Evolutionary conservation across 2,329 filamentous ascomycete genomes (phyloP).

Genomic region (Fusarium duplospermum): DNA sequence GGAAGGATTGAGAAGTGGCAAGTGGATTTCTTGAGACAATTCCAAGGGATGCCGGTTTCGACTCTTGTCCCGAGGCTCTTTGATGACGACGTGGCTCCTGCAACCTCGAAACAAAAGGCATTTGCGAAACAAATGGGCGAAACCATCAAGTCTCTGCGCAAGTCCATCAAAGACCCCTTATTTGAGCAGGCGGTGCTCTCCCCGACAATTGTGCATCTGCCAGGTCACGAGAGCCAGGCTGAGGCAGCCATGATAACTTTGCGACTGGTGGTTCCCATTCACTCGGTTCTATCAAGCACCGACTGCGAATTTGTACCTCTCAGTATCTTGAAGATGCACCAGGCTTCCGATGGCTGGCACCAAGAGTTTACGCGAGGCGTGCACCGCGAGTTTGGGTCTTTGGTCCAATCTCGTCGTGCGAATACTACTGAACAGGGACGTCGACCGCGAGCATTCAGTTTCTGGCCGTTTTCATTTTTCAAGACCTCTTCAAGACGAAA

Average conservation of each 20-base stretch:
- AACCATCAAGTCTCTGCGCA: slow-evolving; percentile 53
- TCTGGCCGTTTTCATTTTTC: slow-evolving; percentile 7
- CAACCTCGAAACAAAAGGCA: slow-evolving; percentile 52
- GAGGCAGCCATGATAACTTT: slow-evolving; percentile 60
- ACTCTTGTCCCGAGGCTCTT: slow-evolving; percentile 46
- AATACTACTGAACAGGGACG: not conserved
- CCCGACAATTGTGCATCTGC: slow-evolving; percentile 54
- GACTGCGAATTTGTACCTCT: slow-evolving; percentile 70
- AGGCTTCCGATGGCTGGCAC: slow-evolving; percentile 70
- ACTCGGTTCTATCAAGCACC: slow-evolving; percentile 61
- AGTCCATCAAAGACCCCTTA: slow-evolving; percentile 55
- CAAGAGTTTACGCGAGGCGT: slow-evolving; percentile 69
- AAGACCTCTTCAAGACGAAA: not conserved
- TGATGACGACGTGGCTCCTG: slow-evolving; percentile 48
- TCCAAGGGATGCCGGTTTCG: slow-evolving; percentile 57
- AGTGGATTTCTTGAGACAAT: slow-evolving; percentile 61
- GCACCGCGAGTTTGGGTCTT: slow-evolving; percentile 68
- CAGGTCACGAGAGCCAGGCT: slow-evolving; percentile 43
- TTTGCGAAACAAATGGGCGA: slow-evolving; percentile 59
- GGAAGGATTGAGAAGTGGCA: slow-evolving; percentile 66
- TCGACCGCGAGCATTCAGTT: not conserved
- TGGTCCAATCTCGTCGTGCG: slow-evolving; percentile 48
- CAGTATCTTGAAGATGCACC: slow-evolving; percentile 73
- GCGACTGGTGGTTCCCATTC: slow-evolving; percentile 70
- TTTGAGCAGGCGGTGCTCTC: slow-evolving; percentile 59